Base-by-base conservation (phyloP, 345 rosid species). In the Euphorbia tirucalli region DNA sequence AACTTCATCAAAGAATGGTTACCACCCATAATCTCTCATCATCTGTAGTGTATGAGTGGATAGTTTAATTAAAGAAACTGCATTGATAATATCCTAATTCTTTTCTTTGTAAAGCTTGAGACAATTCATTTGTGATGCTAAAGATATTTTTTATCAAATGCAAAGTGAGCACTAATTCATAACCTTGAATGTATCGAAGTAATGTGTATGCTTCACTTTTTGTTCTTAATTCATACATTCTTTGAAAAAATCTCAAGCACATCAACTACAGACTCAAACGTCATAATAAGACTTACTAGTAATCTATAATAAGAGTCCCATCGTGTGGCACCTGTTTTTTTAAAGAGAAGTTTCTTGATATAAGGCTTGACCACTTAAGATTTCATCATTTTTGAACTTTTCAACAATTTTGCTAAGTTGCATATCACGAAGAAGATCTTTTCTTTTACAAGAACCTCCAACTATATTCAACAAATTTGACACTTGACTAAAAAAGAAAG, bases 81-180 rank as follows among this genome's bases (percentile, higher is more conserved):
- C 65, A 56, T 46, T 57, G 18, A 59, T 35, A 37, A 66, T 74
- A 31, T 65, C 59, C 66, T 58, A 59, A 65, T 73, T 48, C n/a
- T 39, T 46, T 43, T 3, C 6, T 66, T 66, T 66, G 60, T 9
- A 73, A 57, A 3, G 66, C 66, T 19, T 65, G 15, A 21, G 77
- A 66, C 2, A 73, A n/a, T 44, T 66, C 71, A 73, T 66, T 44
- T 25, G 15, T 66, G 7, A 73, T 54, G 28, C 46, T 18, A 11
- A 11, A 48, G 11, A 48, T 3, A 11, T 48, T 0, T 48, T 48
- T 48, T 3, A 48, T 48, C 48, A 61, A 48, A n/a, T 71, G 39
- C 31, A 73, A 56, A 22, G 11, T 18, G 18, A 41, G 28, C n/a
- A 21, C 37, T n/a, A 66, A 43, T 3, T 59, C 66, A 73, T 57